phyloP scores from a whole-genome alignment of 805 yeast species.

The Pichia membranifaciens region DNA sequence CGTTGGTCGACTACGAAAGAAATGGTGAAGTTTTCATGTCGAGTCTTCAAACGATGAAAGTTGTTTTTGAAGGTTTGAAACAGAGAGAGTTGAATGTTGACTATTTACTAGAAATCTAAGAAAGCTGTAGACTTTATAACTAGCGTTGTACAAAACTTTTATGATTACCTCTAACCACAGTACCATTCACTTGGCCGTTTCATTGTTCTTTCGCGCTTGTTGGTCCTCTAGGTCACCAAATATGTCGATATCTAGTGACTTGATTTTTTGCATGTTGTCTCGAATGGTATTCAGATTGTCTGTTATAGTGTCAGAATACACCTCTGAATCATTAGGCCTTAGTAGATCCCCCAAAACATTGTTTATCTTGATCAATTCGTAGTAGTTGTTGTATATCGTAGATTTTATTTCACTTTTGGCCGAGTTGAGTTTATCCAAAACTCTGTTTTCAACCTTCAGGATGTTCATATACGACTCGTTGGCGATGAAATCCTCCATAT shows the following conservation, averaged over 20 bases:
- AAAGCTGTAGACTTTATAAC: too few species aligned
- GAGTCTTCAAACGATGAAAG: slow-evolving; percentile 48
- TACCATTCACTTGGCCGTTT: too few species aligned
- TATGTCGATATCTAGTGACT: slow-evolving; percentile 11
- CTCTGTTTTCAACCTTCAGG: slow-evolving; percentile 33
- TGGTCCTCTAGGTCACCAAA: slow-evolving; percentile 6
- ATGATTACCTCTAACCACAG: too few species aligned
- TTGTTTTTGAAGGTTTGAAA: slow-evolving; percentile 59
- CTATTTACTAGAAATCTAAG: slow-evolving; percentile 40
- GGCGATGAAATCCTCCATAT: slow-evolving; percentile 30
- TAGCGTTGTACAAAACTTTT: background rate
- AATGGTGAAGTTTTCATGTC: slow-evolving; percentile 46
- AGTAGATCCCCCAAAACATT: slow-evolving; percentile 42
- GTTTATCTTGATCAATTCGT: slow-evolving; percentile 63
- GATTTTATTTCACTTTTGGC: slow-evolving; percentile 61
- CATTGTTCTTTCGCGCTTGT: too few species aligned
- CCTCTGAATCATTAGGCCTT: slow-evolving; percentile 17
- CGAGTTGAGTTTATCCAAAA: slow-evolving; percentile 42
- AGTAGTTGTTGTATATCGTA: slow-evolving; percentile 69
- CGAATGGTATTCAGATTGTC: slow-evolving; percentile 24
- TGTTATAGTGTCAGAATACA: slow-evolving; percentile 17
- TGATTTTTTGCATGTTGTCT: slow-evolving; percentile 11
- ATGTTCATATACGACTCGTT: slow-evolving; percentile 29
- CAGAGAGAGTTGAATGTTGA: slow-evolving; percentile 69
- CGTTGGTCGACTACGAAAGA: slow-evolving; percentile 56